Conservation (phyloP, 257 asterid species). For the Osmanthus fragrans region DNA sequence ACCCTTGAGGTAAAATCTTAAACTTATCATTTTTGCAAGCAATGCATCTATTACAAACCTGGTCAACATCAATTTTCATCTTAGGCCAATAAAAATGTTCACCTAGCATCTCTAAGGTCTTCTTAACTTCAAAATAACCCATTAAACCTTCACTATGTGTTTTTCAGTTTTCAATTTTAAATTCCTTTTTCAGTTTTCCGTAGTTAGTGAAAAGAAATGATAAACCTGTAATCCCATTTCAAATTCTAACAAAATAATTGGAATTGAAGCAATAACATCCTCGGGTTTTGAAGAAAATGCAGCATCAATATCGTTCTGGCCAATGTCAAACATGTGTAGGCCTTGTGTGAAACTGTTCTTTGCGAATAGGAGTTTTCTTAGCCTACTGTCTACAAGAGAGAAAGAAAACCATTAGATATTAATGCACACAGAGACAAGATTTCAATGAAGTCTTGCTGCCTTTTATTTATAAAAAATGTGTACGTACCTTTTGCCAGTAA, state of each 20-base stretch:
- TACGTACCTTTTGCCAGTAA: neutral
- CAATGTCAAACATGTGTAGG: constrained; percentile 47
- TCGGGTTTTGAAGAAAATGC: constrained; percentile 33
- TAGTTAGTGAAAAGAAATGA: neutral
- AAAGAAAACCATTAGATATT: neutral
- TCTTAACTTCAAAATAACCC: too few relatives aligned
- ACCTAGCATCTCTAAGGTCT: too few relatives aligned
- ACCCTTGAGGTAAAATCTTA: too few relatives aligned
- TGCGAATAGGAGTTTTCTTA: constrained; percentile 15
- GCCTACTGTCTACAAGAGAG: neutral
- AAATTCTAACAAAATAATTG: constrained; percentile 27
- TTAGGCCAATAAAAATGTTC: too few relatives aligned
- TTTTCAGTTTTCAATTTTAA: too few relatives aligned
- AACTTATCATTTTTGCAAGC: too few relatives aligned
- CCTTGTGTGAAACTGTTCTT: constrained; percentile 29
- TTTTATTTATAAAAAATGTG: neutral
- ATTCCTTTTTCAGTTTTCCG: too few relatives aligned
- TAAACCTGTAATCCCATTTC: constrained; percentile 8
- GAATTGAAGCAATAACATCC: constrained; percentile 34
- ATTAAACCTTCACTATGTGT: too few relatives aligned
- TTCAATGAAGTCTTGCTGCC: neutral
- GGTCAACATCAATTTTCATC: too few relatives aligned
- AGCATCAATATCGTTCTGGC: constrained; percentile 45
- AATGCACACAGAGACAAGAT: neutral
- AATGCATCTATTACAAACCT: too few relatives aligned